Base-by-base conservation (phyloP, 441 rosid species). In the Pelargonium cotyledonis region DNA sequence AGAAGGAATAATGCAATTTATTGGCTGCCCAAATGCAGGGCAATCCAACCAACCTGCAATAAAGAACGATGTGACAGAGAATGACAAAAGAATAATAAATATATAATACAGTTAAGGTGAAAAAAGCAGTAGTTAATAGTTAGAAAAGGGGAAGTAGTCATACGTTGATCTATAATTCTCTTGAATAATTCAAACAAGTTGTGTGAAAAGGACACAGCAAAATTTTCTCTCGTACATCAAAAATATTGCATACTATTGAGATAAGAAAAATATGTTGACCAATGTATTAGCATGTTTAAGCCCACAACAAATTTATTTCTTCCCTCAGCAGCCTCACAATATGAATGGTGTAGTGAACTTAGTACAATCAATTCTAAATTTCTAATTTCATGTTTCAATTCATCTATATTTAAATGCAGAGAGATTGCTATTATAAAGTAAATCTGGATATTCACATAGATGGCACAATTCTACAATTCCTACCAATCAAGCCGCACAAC, bases 21-120 rank as follows among this genome's bases (percentile, higher is more conserved):
- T 88, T 77, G 90, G 98, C 62, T 78, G 71, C 70, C 99, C 98
- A 81, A 40, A 73, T 61, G 89, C 11, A 70, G 99, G 97, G 81
- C 99, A 95, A 46, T 88, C 97, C 70, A 95, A 77, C 99, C 98
- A 92, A 78, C 99, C 99, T 95, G 83, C 73, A 68, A 72, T 55
- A 76, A 57, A 16, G 61, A 78, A 72, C 68, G 72, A 63, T 10
- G 65, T 70, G 69, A 62, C 71, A 58, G 68, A 69, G 46, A 49
- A 61, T 38, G 67, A 57, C 62, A 55, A 63, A 18, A n/a, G 47
- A 41, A 10, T 19, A 44, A 47, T 18, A 69, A 3, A 40, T 31
- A 69, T 16, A 49, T 43, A 26, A 44, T n/a, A 72, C 61, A 73
- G 35, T 70, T 58, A 12, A 69, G 31, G 62, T 18, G 51, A 63